Base-by-base conservation (phyloP, 768 basidiomycete genomes). In the Russula compacta region DNA sequence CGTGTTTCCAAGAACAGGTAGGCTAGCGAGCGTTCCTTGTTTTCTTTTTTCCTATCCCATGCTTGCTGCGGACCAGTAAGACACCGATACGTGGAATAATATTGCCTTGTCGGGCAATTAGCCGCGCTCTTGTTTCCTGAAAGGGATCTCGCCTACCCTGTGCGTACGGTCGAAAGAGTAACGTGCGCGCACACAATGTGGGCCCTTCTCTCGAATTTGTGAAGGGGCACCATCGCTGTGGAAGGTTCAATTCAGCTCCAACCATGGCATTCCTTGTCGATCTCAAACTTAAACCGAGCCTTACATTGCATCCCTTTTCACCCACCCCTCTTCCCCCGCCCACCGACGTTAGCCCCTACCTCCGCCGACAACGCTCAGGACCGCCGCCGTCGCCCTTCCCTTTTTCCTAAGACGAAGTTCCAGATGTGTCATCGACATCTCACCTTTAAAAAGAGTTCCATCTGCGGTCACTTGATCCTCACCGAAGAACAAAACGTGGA, bases 381-480 rank as follows among this genome's bases (percentile, higher is more conserved):
- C 65, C 58, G 29, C 44, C 14, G 21, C 54, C 47, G 36, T 21
- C 24, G 11, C 43, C 11, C 36, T 40, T 39, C 15, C 46, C 47
- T 7, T 60, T 52, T 49, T 52, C 3, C 50, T 7, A 61, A 40
- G 36, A 15, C 48, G 35, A 39, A 53, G 54, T n/a, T 9, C 61
- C 15, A 69, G 66, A 88, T 89, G 86, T 89, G 86, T 75, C 81
- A 83, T 71, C 79, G 84, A 64, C 75, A 74, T 54, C 79, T 87
- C 67, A 76, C 72, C 65, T 81, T 86, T 71, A 72, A 70, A 59
- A 78, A 74, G 67, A 79, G 76, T 65, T 70, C 68, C 36, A 71
- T 43, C n/a, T 88, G 87, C 73, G 75, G 75, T n/a, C 85, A 87
- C 70, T 72, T 78, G 67, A 74, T 75, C 14, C 81, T 78, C 67